A percentile compares a stretch with the other conserved stretches of the same genome.
phyloP scores from a whole-genome alignment of 331 rosid genomes.

The Pyrus hybrid region DNA sequence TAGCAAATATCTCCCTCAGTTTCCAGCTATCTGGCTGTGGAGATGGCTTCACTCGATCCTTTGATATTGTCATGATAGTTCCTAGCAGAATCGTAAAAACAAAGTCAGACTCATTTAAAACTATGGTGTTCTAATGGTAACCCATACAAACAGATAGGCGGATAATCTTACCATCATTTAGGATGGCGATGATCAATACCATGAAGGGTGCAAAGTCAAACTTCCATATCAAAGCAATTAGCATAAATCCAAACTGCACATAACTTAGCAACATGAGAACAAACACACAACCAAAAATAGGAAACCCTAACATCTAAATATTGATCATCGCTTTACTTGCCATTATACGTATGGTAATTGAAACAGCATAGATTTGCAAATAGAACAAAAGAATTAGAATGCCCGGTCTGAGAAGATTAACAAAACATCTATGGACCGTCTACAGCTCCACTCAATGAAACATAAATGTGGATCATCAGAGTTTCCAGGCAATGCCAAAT shows the following conservation, averaged over 20 bases:
- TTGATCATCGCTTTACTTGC: slow-evolving; percentile 35
- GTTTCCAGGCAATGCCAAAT: too few species aligned
- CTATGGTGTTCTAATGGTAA: not conserved
- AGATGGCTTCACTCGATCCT: slow-evolving; percentile 96
- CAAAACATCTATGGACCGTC: not conserved
- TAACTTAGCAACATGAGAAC: slow-evolving; percentile 8
- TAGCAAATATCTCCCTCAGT: slow-evolving; percentile 84
- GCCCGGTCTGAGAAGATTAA: slow-evolving; percentile 7
- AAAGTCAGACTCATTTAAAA: not conserved
- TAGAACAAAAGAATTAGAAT: slow-evolving; percentile 1
- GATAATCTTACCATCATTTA: slow-evolving; percentile 72
- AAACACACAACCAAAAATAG: not conserved
- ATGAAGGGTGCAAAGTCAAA: slow-evolving; percentile 95
- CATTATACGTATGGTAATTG: too few species aligned
- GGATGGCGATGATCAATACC: slow-evolving; percentile 90
- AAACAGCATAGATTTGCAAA: slow-evolving; percentile 92
- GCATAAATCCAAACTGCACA: slow-evolving; percentile 87
- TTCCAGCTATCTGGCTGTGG: slow-evolving; percentile 95
- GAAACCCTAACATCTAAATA: not conserved
- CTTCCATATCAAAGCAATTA: slow-evolving; percentile 92
- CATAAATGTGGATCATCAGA: too few species aligned
- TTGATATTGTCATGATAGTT: slow-evolving; percentile 95
- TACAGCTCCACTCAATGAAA: slow-evolving; percentile 2
- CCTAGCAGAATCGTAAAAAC: slow-evolving; percentile 44
- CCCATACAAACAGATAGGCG: not conserved